Evolutionary conservation across 2,329 filamentous ascomycete species (phyloP), one percentile per base, ranked within the genome.

Genomic region (Chaetothyriales sp.): DNA sequence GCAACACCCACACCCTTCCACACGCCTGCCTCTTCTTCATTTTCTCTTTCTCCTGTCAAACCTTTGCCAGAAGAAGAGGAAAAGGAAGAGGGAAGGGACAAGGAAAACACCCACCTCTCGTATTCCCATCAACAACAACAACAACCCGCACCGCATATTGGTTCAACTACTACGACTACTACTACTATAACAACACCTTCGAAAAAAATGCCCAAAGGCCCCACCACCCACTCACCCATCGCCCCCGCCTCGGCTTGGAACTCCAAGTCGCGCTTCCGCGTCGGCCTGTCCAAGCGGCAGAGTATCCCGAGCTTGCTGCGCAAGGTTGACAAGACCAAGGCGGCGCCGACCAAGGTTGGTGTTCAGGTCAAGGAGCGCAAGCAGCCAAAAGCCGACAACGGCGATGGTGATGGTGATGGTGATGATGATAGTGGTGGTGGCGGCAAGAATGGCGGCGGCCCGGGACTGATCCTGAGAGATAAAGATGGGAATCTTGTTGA

Each of bases 241-340:
- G n/a, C 36, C 45, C 28, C 45, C 3, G 45, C 26, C 20, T 47
- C 45, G 32, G 32, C 32, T 5, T 39, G 32, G 32, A 39, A 39
- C 32, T 51, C 49, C 42, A 47, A 47, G 18, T 28, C 43, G 15
- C 53, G 51, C 15, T 57, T 56, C 47, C 57, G 59, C 25, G 46
- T 61, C 10, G 59, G 59, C 43, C 50, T 61, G 25, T 60, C 58
- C 7, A 53, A 53, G 19, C 50, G 58, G 18, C 53, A 55, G 44
- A 53, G 55, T 28, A 61, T 61, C 22, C 59, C 59, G 4, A 55
- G 54, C 19, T 55, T 61, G 15, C 49, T 61, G 26, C 54, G 58
- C 43, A 57, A 55, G 43, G 55, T 60, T 19, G 53, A 60, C 45
- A 51, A 57, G 20, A 53, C 55, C 53, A 60, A 59, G 43, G 46